Evolutionary conservation across 2,329 filamentous ascomycete genomes (phyloP).

Genomic region (Raffaelea albimanens): DNA sequence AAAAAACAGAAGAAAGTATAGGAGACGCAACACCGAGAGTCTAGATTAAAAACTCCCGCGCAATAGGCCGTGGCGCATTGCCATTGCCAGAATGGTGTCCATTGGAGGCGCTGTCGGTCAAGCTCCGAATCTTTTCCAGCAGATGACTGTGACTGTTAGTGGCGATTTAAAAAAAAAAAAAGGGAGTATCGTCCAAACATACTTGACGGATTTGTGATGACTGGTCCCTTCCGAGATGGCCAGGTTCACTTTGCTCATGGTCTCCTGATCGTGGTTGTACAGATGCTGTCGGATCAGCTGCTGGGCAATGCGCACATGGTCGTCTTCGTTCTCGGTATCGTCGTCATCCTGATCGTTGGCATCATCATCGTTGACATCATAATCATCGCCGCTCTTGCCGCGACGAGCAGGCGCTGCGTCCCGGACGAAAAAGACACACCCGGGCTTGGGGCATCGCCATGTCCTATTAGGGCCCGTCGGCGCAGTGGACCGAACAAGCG

Average conservation of each 20-base stretch:
- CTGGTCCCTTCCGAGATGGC: constrained; percentile 47
- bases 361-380: constrained; percentile 1
- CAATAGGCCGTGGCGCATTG: neutral
- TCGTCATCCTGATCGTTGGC: neutral
- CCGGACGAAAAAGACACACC: constrained; percentile 55
- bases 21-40: too few relatives aligned
- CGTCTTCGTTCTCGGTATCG: neutral
- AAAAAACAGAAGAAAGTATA: too few relatives aligned
- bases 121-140: constrained; percentile 42
- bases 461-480: constrained; percentile 50
- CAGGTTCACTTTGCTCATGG: constrained; percentile 35
- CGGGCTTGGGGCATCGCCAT: constrained; percentile 57
- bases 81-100: neutral
- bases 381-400: constrained; percentile 13
- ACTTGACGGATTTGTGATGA: constrained; percentile 48
- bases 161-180: constrained; percentile 7
- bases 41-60: neutral
- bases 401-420: constrained; percentile 2
- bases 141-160: constrained; percentile 31
- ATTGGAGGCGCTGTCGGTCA: constrained; percentile 24
- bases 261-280: constrained; percentile 47
- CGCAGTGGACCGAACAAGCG: constrained; percentile 33
- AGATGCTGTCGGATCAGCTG: constrained; percentile 52
- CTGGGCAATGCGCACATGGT: constrained; percentile 40
- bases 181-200: constrained; percentile 26